A percentile compares a stretch with the other conserved stretches of the same genome.
phyloP scores from a whole-genome alignment of 176 grass and related monocot genomes.

The Bolboschoenus planiculmis region DNA sequence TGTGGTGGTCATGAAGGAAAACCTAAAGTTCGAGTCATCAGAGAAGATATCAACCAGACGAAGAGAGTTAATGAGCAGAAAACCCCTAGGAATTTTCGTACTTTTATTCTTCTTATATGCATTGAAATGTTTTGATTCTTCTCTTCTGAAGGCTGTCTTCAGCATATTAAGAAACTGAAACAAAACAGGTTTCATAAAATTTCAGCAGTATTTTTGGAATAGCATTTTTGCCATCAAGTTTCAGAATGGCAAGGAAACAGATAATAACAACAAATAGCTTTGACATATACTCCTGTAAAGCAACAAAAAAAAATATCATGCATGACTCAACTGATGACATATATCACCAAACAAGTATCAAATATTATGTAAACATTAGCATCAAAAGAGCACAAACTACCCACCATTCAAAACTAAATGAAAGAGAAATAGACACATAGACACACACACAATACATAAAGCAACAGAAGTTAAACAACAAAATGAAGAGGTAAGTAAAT shows the following conservation, averaged over 20 bases:
- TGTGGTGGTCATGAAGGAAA: slow-evolving; percentile 73
- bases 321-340: not conserved
- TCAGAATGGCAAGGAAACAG: slow-evolving; percentile 9
- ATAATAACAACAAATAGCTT: slow-evolving; percentile 14
- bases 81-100: slow-evolving; percentile 52
- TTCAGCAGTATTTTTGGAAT: slow-evolving; percentile 21
- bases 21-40: slow-evolving; percentile 94
- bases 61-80: slow-evolving; percentile 77
- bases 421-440: not conserved
- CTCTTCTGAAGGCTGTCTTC: slow-evolving; percentile 67
- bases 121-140: slow-evolving; percentile 34
- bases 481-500: not conserved
- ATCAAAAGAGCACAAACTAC: not conserved
- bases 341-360: not conserved
- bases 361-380: not conserved
- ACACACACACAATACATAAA: not conserved
- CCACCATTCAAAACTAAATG: not conserved
- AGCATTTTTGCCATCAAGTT: slow-evolving; percentile 13
- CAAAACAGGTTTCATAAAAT: slow-evolving; percentile 12
- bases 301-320: not conserved
- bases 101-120: slow-evolving; percentile 44
- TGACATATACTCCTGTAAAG: not conserved
- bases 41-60: slow-evolving; percentile 90
- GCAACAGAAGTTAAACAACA: not conserved
- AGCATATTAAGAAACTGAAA: slow-evolving; percentile 85